phyloP scores from a whole-genome alignment of 495 filamentous ascomycete species.

The Articulospora tetracladia region DNA sequence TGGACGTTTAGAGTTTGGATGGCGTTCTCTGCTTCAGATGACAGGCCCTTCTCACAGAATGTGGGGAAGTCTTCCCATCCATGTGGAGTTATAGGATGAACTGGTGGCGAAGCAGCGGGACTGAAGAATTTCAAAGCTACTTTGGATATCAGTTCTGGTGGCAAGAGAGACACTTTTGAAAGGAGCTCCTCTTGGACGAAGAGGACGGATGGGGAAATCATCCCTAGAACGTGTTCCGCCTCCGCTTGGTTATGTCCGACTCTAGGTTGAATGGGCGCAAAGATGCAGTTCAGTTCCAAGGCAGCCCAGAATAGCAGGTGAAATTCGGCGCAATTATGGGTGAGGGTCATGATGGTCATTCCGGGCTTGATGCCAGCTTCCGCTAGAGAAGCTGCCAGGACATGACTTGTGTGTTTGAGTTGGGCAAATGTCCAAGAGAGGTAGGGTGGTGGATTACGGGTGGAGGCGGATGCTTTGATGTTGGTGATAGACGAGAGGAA shows the following conservation, averaged over 20 bases:
- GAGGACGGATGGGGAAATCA: background rate
- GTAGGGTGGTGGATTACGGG: too few species aligned
- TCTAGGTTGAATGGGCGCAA: background rate
- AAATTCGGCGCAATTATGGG: constrained; percentile 3
- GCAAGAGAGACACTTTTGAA: too few species aligned
- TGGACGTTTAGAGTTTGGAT: background rate
- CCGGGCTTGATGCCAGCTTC: too few species aligned
- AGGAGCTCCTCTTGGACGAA: background rate
- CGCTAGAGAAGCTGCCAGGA: too few species aligned
- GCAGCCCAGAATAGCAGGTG: constrained; percentile 7
- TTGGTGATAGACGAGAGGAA: too few species aligned
- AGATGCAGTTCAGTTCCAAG: background rate
- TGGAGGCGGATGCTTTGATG: too few species aligned
- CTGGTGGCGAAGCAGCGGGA: too few species aligned
- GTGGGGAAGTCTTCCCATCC: background rate
- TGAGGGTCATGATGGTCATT: too few species aligned
- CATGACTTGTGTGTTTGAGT: too few species aligned
- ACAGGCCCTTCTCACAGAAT: background rate
- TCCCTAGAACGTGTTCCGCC: background rate
- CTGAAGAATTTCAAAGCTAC: background rate
- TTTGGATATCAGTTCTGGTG: background rate
- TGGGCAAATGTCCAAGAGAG: too few species aligned
- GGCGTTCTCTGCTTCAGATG: background rate
- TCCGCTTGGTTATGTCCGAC: too few species aligned
- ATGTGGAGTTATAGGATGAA: too few species aligned